Base-by-base conservation (phyloP, 2,329 filamentous ascomycete genomes). In the Aspergillus phoenicis region DNA sequence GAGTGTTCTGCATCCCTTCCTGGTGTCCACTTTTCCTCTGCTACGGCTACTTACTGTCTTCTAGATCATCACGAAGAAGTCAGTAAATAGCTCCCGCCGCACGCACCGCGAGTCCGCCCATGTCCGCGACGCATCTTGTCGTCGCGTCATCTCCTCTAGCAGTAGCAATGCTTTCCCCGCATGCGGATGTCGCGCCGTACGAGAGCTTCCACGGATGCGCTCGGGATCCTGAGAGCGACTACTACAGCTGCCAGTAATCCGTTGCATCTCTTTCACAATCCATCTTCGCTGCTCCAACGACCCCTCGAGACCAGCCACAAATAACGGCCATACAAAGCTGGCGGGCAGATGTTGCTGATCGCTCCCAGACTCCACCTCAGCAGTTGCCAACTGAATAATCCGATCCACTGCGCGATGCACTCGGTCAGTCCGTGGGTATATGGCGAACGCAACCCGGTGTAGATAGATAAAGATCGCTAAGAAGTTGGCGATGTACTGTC, bases 371-470 rank as follows among this genome's bases (percentile, higher is more conserved):
- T 56, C 39, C 5, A 68, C 64, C 45, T 76, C 74, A 13, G 70
- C 66, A 3, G 64, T 70, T 11, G 74, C 73, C 24, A 76, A 63
- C 38, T 74, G 70, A n/a, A 76, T 73, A 41, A 76, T 76, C 56
- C 74, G 67, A 43, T 73, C 68, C 4, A 76, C 73, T 8, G 73
- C 73, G 4, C 72, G 68, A 36, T 74, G 71, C 47, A 76, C 74
- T 1, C 72, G 69, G 51, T 75, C 74, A 8, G 74, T 76, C 6
- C 74, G 72, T 2, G 73, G 74, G 39, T 76, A 76, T 13, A 76
- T 76, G 15, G 72, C 73, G 56, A 76, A 76, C 6, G 74, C 74
- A 7, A 76, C 74, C 1, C 74, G 72, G 56, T 75, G 74, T 26
- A 76, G 63, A 54, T 76, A 75, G 20, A 76, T 73, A 17, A 75